Percentiles rank a stretch among this genome's conserved stretches.
These are phyloP conservation scores for Cystobasidium sp. DNA, from an alignment of 1,284 basidiomycete species.

Conservation along the genomic window DNA sequence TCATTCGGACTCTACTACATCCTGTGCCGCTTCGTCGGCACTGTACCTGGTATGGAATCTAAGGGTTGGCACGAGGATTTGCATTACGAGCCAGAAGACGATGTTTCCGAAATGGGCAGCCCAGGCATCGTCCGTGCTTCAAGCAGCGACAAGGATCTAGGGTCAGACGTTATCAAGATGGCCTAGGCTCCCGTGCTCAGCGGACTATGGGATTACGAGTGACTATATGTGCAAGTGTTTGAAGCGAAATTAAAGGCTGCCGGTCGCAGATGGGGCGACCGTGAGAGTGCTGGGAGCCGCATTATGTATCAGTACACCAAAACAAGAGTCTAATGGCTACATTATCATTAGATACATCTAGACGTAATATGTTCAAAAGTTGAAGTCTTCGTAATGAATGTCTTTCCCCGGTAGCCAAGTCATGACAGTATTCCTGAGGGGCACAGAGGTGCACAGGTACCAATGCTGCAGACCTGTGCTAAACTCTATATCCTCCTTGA, in stretches of 20 bases:
- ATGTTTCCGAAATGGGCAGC: not conserved
- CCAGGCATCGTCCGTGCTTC: not conserved
- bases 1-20: slow-evolving; percentile 68
- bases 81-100: slow-evolving; percentile 37
- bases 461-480: not conserved
- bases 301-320: not conserved
- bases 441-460: slow-evolving; percentile 32
- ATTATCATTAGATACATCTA: not conserved
- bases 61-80: slow-evolving; percentile 33
- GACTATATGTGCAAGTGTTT: no score
- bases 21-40: slow-evolving; percentile 63
- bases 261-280: no score
- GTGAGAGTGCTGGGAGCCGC: not conserved
- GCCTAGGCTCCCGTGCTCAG: not conserved
- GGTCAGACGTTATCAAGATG: not conserved
- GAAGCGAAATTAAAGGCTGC: no score
- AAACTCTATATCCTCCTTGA: slow-evolving; percentile 11
- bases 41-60: slow-evolving; percentile 15
- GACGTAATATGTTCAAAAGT: not conserved
- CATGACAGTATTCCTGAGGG: slow-evolving; percentile 5
- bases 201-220: no score
- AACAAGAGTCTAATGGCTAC: not conserved
- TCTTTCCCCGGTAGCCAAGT: slow-evolving; percentile 16
- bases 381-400: slow-evolving; percentile 32
- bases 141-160: slow-evolving; percentile 13